These are phyloP conservation scores for Yamadazyma songkhlaensis DNA, from an alignment of 1,139 yeast species.

Conservation along the genomic window DNA sequence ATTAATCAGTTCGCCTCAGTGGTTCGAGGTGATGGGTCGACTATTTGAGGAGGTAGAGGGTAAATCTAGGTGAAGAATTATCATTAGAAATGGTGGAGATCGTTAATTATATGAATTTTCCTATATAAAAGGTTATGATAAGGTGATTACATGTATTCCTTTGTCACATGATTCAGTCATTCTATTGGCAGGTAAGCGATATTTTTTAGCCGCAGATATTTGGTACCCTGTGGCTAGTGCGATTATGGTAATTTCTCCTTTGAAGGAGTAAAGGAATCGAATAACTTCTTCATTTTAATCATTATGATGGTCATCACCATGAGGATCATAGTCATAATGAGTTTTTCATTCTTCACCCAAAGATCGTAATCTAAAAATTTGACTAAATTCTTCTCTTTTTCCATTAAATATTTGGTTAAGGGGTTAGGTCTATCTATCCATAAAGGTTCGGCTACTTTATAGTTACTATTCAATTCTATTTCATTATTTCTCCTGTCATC, in stretches of 20 bases:
- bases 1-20: too few relatives aligned
- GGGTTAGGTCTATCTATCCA: conserved; percentile 32
- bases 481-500: conserved; percentile 47
- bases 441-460: conserved; percentile 31
- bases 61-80: too few relatives aligned
- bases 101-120: too few relatives aligned
- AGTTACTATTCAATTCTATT: conserved; percentile 53
- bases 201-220: too few relatives aligned
- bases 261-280: conserved; percentile 1
- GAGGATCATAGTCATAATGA: conserved; percentile 27
- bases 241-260: conserved; percentile 1
- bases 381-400: conserved; percentile 32
- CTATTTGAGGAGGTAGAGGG: too few relatives aligned
- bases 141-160: too few relatives aligned
- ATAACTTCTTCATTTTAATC: conserved; percentile 9
- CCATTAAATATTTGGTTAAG: conserved; percentile 28
- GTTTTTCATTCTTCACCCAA: conserved; percentile 40
- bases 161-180: too few relatives aligned
- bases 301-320: conserved; percentile 14
- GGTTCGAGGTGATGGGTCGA: too few relatives aligned
- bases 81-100: too few relatives aligned
- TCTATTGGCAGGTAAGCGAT: too few relatives aligned
- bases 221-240: too few relatives aligned
- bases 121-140: too few relatives aligned
- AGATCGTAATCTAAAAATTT: conserved; percentile 38